phyloP scores from a whole-genome alignment of 768 basidiomycete genomes.

The Hypholoma sublateritium region DNA sequence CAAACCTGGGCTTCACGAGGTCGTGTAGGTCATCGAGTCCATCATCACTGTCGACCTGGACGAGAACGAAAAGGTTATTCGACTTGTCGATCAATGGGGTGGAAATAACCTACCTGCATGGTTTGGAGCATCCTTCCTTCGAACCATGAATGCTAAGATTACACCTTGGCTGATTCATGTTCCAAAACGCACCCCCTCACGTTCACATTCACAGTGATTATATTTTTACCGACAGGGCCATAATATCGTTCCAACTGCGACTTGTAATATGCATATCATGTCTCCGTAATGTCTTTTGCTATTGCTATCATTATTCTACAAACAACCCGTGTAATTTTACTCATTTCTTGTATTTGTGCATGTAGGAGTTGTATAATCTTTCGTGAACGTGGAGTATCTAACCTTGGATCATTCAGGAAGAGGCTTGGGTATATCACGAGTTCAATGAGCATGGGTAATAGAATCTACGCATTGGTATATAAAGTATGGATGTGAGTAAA shows the following conservation, averaged over 20 bases:
- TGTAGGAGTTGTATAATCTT: not conserved
- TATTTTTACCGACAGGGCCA: not conserved
- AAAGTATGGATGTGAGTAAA: not conserved
- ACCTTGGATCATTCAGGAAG: not conserved
- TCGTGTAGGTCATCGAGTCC: conserved; percentile 52
- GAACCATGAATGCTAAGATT: conserved; percentile 49
- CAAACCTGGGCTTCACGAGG: not conserved
- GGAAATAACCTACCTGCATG: conserved; percentile 52
- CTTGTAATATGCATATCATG: not conserved
- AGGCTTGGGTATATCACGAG: not conserved
- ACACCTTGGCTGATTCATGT: conserved; percentile 52
- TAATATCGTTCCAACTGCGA: not conserved
- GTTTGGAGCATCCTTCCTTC: conserved; percentile 47
- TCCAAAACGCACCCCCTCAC: conserved; percentile 33
- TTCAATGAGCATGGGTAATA: not conserved
- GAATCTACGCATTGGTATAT: not conserved
- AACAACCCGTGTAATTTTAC: too few relatives aligned
- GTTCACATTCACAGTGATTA: not conserved
- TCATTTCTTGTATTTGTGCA: too few relatives aligned
- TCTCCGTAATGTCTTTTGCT: too few relatives aligned
- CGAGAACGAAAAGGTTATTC: conserved; percentile 59
- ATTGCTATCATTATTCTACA: too few relatives aligned
- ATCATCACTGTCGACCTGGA: conserved; percentile 65
- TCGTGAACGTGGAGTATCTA: not conserved
- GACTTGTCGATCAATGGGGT: conserved; percentile 59